A percentile compares a stretch with the other conserved stretches of the same genome.
Conservation (phyloP, 2,329 filamentous ascomycete species). For the Aspergillus jensenii region DNA sequence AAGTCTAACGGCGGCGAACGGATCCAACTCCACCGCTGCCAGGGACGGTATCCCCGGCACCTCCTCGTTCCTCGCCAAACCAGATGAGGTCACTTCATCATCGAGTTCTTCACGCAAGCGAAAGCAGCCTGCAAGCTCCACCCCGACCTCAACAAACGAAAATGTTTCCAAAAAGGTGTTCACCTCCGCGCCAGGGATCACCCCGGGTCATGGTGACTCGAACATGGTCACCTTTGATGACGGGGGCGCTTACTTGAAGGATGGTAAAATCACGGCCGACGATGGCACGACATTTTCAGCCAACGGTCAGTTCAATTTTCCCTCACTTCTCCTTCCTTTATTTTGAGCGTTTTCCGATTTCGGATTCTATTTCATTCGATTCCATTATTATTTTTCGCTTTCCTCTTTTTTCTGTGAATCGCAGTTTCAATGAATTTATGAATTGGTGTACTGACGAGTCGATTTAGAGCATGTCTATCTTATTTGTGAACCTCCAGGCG, state of each 20-base stretch:
- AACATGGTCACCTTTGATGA: conserved; percentile 89
- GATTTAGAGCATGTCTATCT: conserved; percentile 78
- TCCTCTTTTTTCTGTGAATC: conserved; percentile 14
- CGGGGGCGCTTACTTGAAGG: conserved; percentile 65
- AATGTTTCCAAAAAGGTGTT: conserved; percentile 38
- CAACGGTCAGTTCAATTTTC: conserved; percentile 68
- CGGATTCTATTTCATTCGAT: no score
- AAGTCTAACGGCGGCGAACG: conserved; percentile 37
- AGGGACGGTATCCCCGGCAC: conserved; percentile 58
- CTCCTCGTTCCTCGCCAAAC: conserved; percentile 57
- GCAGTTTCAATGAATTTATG: not conserved
- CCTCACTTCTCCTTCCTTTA: conserved; percentile 4
- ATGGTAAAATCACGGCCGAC: conserved; percentile 81
- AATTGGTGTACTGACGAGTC: not conserved
- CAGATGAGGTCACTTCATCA: conserved; percentile 42
- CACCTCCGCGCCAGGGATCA: conserved; percentile 33
- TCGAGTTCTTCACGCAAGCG: conserved; percentile 71
- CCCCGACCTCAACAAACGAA: conserved; percentile 31
- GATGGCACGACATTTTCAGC: conserved; percentile 80
- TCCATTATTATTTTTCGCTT: not conserved
- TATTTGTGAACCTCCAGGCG: conserved; percentile 93
- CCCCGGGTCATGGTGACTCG: conserved; percentile 54
- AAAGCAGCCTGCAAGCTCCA: conserved; percentile 63
- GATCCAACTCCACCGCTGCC: conserved; percentile 25
- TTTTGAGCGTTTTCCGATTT: conserved; percentile 16